Evolutionary conservation across 345 rosid genomes (phyloP).

Genomic region (Citrus cavaleriei): DNA sequence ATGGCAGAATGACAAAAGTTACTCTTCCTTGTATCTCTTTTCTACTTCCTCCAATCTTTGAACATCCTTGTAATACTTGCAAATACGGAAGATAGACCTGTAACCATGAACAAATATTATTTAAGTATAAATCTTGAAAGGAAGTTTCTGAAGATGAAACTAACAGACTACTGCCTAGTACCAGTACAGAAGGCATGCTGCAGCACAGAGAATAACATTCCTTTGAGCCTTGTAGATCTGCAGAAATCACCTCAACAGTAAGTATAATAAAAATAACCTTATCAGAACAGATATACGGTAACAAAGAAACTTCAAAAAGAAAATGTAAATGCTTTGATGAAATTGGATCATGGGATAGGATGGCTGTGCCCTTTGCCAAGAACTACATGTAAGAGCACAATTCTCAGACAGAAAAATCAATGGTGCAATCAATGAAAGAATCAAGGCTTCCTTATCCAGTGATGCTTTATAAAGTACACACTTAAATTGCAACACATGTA

Average conservation of each 20-base stretch:
- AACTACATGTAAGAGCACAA: neutral
- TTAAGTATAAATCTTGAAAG: neutral
- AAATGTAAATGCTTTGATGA: neutral
- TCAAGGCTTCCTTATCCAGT: neutral
- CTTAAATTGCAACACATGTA: neutral
- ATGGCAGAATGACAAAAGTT: conserved; percentile 6
- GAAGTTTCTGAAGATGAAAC: conserved; percentile 1
- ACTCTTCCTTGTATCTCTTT: conserved; percentile 68
- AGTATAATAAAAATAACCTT: neutral
- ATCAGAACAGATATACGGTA: neutral
- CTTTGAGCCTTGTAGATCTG: conserved; percentile 90
- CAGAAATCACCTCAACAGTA: conserved; percentile 15
- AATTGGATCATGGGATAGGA: neutral
- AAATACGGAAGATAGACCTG: conserved; percentile 84
- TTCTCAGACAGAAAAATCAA: neutral
- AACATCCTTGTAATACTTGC: conserved; percentile 69
- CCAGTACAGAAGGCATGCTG: conserved; percentile 91
- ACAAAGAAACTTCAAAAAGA: neutral
- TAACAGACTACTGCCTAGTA: conserved; percentile 17
- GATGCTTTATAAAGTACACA: neutral
- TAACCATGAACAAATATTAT: conserved; percentile 13
- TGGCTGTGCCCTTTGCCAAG: neutral
- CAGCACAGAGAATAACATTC: conserved; percentile 69
- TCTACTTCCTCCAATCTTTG: conserved; percentile 74
- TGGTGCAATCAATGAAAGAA: neutral